phyloP scores from a whole-genome alignment of 2,329 filamentous ascomycete species.

The Pseudocercospora fuligena region DNA sequence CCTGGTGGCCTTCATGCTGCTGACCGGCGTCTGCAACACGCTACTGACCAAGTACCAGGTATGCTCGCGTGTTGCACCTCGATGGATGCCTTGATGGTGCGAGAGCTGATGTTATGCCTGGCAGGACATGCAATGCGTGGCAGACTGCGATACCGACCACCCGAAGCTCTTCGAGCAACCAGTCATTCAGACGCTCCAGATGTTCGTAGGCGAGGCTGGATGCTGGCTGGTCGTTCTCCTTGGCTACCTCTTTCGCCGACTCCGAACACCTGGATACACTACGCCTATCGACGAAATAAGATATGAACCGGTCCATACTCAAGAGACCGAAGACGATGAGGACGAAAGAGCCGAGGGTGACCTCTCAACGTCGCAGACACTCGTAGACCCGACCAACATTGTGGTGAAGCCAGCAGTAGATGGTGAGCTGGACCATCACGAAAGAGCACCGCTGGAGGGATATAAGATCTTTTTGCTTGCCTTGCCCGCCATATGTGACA shows the following conservation, averaged over 20 bases:
- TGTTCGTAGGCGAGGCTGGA: conserved; percentile 96
- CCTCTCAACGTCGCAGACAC: conserved; percentile 40
- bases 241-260: conserved; percentile 66
- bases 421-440: conserved; percentile 49
- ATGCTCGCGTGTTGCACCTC: conserved; percentile 31
- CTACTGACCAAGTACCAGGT: conserved; percentile 96
- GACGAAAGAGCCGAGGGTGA: conserved; percentile 52
- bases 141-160: conserved; percentile 77
- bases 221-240: conserved; percentile 88
- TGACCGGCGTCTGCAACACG: conserved; percentile 96
- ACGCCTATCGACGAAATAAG: conserved; percentile 33
- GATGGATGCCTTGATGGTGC: neutral
- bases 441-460: conserved; percentile 66
- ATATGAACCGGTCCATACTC: conserved; percentile 36
- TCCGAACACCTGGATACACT: conserved; percentile 28
- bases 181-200: conserved; percentile 92
- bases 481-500: conserved; percentile 89
- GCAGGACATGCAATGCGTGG: conserved; percentile 94
- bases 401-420: conserved; percentile 60
- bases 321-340: conserved; percentile 38
- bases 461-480: conserved; percentile 75
- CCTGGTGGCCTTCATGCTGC: conserved; percentile 92
- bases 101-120: conserved; percentile 23
- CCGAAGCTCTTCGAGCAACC: conserved; percentile 86
- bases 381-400: conserved; percentile 45